Base-by-base conservation (phyloP, 2,329 filamentous ascomycete species). In the Hypoxylon sp. region DNA sequence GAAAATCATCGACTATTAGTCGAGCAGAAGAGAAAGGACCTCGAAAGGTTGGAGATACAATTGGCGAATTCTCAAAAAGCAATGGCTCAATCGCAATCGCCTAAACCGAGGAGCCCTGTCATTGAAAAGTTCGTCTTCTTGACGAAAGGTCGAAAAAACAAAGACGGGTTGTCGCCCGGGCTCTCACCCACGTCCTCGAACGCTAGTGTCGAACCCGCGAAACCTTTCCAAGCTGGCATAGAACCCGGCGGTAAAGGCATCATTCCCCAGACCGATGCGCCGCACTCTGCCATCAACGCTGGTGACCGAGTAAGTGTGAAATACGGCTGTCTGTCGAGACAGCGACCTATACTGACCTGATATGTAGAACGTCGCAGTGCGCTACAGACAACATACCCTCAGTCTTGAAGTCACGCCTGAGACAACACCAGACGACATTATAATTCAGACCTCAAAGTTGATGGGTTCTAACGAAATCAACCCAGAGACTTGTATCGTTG, bases 271-370 rank as follows among this genome's bases (percentile, higher is more conserved):
- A 90, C 86, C 47, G 93, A 97, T 82, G 92, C 92, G 21, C 94
- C 94, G 1, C 84, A 91, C 8, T 94, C 93, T 59, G 93, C 93
- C 13, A 91, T 92, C 65, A 97, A 97, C 80, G 88, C 91, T 68
- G 91, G 90, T 50, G 92, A 94, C 76, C 86, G 93, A 73, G 90
- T 92, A 80, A 84, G 89, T 83, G 8, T 72, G 24, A 21, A 31
- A 7, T n/a, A n/a, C 17, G n/a, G 2, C 7, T 51, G 53, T 56
- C 31, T 47, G 65, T 57, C 68, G 32, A 67, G 59, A 6, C 21
- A 27, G 35, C 10, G 61, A 55, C n/a, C n/a, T 35, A 42, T 70
- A 65, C 76, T 82, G 72, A 81, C 68, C 58, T 46, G 57, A 37
- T 44, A 69, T 54, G 68, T 62, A 91, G 87, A 87, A 87, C 72